Evolutionary conservation across 768 basidiomycete genomes (phyloP), one percentile per base, ranked within the genome.

Genomic region (Amanita jacksonii): DNA sequence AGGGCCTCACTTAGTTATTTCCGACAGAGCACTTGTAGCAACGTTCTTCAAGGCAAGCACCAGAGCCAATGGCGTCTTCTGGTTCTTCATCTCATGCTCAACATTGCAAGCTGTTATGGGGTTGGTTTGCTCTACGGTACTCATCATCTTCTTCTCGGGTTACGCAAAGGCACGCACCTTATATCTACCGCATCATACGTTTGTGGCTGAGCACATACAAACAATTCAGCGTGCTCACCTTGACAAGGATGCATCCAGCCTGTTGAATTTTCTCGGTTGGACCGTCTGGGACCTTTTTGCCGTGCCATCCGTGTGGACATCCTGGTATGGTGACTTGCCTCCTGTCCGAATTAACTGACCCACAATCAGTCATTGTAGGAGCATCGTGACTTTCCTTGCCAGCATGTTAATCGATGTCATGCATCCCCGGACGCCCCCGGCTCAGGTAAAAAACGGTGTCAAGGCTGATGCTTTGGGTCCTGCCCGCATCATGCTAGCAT

Each of bases 61-160:
- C n/a, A n/a, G 22, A 20, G 28, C 19, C 18, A 18, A 16, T 15
- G 12, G 4, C 5, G 7, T 19, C 5, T 45, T 38, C 37, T 38
- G 43, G 37, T 45, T 45, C 16, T 38, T 38, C 30, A 8, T 19
- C 16, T 28, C n/a, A 20, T 28, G 27, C 19, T 45, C 43, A 3
- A 8, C 31, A 23, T 2, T 38, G 18, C 36, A 24, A 13, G 36
- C 43, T 18, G 13, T 24, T 28, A 38, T 38, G 27, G 35, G 20
- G 13, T 7, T 45, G 27, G n/a, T 31, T 4, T 22, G 19, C 18
- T 45, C 44, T 8, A 45, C 25, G 1, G 28, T 38, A 16, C 36
- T 45, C 25, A 38, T 45, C 25, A 30, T 45, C 19, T 19, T 20
- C 10, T 45, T 45, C n/a, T 38, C 28, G 18, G 10, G 27, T 18